These are phyloP conservation scores for Heliamphora exappendiculata DNA, from an alignment of 148 eudicot species.

Conservation along the genomic window DNA sequence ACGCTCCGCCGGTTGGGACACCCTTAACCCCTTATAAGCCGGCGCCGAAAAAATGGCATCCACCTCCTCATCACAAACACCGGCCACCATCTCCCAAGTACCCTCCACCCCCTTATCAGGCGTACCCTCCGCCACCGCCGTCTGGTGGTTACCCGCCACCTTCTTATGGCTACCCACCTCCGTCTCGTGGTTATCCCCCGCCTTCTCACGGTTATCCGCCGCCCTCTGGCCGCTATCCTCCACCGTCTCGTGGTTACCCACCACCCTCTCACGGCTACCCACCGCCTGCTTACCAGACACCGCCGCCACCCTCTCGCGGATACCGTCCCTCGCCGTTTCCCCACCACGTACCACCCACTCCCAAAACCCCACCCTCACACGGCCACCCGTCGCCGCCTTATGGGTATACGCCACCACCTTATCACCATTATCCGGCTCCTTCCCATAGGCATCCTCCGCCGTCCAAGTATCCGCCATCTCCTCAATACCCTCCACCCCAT, in stretches of 20 bases:
- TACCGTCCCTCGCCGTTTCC: background rate
- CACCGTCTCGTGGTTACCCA: background rate
- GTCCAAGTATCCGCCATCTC: background rate
- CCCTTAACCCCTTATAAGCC: slow-evolving; percentile 2
- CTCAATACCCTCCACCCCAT: background rate
- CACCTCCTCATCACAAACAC: background rate
- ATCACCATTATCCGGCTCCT: background rate
- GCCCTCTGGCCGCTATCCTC: background rate
- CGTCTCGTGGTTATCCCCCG: background rate
- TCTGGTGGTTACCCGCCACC: background rate
- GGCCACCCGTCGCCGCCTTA: background rate
- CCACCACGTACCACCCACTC: background rate
- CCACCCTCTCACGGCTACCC: background rate
- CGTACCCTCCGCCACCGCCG: background rate
- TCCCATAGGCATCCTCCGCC: background rate
- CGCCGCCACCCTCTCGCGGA: background rate
- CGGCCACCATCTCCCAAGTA: background rate
- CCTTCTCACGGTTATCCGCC: background rate
- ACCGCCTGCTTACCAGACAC: background rate
- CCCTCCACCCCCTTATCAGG: background rate
- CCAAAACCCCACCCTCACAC: background rate
- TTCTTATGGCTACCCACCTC: background rate
- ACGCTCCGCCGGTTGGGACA: background rate
- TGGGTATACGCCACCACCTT: background rate
- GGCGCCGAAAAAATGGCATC: background rate